These are phyloP conservation scores for Raddia guianensis DNA, from an alignment of 176 grass and related monocot species.

Conservation along the genomic window DNA sequence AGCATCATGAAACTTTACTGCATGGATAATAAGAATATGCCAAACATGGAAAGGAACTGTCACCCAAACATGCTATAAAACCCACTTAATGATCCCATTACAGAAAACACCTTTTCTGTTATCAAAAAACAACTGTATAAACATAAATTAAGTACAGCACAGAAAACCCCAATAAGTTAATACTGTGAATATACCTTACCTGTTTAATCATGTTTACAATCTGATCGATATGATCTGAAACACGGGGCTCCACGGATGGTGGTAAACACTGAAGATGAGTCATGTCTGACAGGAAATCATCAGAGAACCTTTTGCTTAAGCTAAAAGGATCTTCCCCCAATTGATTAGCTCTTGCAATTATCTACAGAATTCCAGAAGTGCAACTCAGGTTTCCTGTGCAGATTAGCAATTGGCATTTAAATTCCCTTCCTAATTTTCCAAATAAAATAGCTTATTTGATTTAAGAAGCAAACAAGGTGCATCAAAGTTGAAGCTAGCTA, in stretches of 20 bases:
- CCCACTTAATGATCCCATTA: background rate
- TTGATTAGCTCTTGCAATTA: slow-evolving; percentile 95
- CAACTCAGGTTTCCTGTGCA: slow-evolving; percentile 82
- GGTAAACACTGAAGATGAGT: slow-evolving; percentile 82
- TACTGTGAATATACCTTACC: slow-evolving; percentile 46
- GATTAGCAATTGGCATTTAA: slow-evolving; percentile 54
- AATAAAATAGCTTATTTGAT: slow-evolving; percentile 30
- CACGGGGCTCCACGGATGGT: slow-evolving; percentile 84
- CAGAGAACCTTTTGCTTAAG: slow-evolving; percentile 81
- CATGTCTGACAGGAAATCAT: slow-evolving; percentile 90
- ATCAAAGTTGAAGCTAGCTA: background rate
- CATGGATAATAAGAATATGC: background rate
- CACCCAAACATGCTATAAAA: slow-evolving; percentile 22
- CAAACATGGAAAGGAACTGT: slow-evolving; percentile 25
- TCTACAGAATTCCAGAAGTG: slow-evolving; percentile 94
- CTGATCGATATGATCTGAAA: slow-evolving; percentile 83
- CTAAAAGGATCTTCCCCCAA: slow-evolving; percentile 81
- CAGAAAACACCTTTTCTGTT: background rate
- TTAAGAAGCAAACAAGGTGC: slow-evolving; percentile 21
- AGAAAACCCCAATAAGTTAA: slow-evolving; percentile 21
- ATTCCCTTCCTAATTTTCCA: slow-evolving; percentile 35
- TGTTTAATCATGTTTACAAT: slow-evolving; percentile 97
- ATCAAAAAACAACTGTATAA: background rate
- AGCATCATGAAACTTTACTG: background rate
- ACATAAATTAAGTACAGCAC: background rate